These are phyloP conservation scores for Rhododendron williamsianum DNA, from an alignment of 148 eudicot genomes.

Conservation along the genomic window DNA sequence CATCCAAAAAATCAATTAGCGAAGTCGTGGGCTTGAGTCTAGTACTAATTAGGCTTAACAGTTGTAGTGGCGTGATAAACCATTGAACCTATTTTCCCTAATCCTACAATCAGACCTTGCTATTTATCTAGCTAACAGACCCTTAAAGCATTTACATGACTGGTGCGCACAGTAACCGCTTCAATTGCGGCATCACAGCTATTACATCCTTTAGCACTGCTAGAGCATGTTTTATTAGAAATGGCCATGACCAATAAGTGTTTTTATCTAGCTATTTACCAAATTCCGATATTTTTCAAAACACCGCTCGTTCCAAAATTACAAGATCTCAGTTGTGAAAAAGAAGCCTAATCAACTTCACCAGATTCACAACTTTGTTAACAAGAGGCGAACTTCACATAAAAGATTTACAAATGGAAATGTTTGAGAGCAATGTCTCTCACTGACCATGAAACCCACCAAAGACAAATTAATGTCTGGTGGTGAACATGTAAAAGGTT, in stretches of 20 bases:
- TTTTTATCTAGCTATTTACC: background rate
- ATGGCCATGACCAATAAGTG: background rate
- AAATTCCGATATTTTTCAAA: background rate
- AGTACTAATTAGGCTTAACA: background rate
- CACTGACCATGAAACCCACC: background rate
- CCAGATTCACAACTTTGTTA: background rate
- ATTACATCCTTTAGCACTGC: background rate
- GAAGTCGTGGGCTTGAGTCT: background rate
- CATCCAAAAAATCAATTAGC: background rate
- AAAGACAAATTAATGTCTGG: background rate
- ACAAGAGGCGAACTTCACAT: background rate
- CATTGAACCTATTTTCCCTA: background rate
- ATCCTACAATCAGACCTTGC: background rate
- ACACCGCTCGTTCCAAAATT: background rate
- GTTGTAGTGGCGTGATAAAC: background rate
- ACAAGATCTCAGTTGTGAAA: background rate
- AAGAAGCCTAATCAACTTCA: background rate
- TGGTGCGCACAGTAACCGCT: background rate
- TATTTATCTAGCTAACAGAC: background rate
- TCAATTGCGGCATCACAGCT: background rate
- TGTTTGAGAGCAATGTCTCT: background rate
- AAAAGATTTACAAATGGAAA: background rate
- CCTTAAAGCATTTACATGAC: background rate
- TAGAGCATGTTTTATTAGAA: background rate
- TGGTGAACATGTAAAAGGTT: background rate